Evolutionary conservation across 257 asterid species (phyloP), one percentile per base, ranked within the genome.

Genomic region (Solanum peruvianum): DNA sequence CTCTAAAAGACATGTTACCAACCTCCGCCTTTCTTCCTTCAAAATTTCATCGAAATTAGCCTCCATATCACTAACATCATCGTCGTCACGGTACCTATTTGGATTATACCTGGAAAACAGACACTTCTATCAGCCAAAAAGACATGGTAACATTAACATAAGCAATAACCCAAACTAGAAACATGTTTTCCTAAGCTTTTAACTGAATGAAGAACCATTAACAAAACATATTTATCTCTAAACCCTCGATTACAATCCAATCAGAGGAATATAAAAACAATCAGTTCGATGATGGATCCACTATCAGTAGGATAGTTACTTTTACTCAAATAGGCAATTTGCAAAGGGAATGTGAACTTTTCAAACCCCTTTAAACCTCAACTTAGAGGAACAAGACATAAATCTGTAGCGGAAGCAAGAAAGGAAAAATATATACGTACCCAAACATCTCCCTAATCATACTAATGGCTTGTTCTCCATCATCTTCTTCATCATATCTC

Each of bases 61-160:
- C 89, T 93, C 98, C 99, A 97, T 97, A 90, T 95, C 93, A 86
- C 97, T 93, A 88, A 72, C 98, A 89, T 94, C 98, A 18, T 91
- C 96, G 14, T 87, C 94, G 47, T 95, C 97, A 20, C 27, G 86
- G 75, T 88, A 94, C 84, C 88, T 90, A 39, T 85, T 87, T 13
- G 98, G 98, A 88, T 97, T 89, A 89, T 95, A 95, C 93, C 99
- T 97, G 92, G 88, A 91, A 69, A 60, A 75, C 62, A 39, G 66
- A 41, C 20, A 25, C 64, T 27, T 78, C 37, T 16, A 14, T 78
- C 23, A 52, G 18, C 67, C 67, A 1, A 15, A 5, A 60, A 12
- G 44, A 33, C 62, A 42, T 35, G 56, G 41, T 25, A 67, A 87
- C 52, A 25, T 41, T 72, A 27, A 52, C 86, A 82, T 37, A 67